Percentiles rank a stretch among this genome's conserved stretches.
Evolutionary conservation across 352 stramenopile species (phyloP).

Genomic region (Globisporangium spinosum): DNA sequence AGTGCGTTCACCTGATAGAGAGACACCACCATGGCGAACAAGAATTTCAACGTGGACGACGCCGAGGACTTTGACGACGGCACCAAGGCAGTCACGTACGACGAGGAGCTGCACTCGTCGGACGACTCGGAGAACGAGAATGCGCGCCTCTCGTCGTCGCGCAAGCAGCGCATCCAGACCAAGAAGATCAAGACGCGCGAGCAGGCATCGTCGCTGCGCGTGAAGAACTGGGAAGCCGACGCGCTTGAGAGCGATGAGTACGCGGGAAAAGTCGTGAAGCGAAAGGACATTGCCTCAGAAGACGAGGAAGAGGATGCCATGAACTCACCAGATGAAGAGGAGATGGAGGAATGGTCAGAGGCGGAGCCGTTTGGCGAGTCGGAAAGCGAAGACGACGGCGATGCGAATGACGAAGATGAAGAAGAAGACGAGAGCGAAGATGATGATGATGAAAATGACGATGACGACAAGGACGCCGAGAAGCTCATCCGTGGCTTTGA

Average conservation of each 20-base stretch:
- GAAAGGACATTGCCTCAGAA: constrained; percentile 40
- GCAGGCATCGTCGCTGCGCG: constrained; percentile 59
- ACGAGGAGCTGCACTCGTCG: constrained; percentile 16
- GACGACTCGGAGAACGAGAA: constrained; percentile 25
- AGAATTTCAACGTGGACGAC: constrained; percentile 76
- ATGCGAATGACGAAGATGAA: constrained; percentile 23
- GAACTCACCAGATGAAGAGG: constrained; percentile 71
- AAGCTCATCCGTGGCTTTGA: constrained; percentile 75
- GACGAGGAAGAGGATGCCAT: constrained; percentile 10
- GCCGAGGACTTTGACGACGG: constrained; percentile 83
- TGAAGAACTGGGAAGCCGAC: constrained; percentile 70
- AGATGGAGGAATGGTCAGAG: constrained; percentile 75
- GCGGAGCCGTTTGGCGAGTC: constrained; percentile 76
- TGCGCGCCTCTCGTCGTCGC: constrained; percentile 36
- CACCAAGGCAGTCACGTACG: constrained; percentile 54
- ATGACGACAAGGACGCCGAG: constrained; percentile 58
- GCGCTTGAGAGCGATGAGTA: constrained; percentile 55
- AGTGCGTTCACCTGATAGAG: background rate
- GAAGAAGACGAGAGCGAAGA: constrained; percentile 35
- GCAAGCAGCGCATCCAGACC: constrained; percentile 56
- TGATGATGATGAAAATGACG: constrained; percentile 29
- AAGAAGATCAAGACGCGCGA: constrained; percentile 32
- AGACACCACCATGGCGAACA: constrained; percentile 37
- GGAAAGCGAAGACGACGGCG: constrained; percentile 36
- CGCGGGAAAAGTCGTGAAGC: constrained; percentile 74